Percentiles rank a stretch among this genome's conserved stretches.
These are phyloP conservation scores for Aspergillus avenaceus DNA, from an alignment of 495 filamentous ascomycete genomes.

Conservation along the genomic window DNA sequence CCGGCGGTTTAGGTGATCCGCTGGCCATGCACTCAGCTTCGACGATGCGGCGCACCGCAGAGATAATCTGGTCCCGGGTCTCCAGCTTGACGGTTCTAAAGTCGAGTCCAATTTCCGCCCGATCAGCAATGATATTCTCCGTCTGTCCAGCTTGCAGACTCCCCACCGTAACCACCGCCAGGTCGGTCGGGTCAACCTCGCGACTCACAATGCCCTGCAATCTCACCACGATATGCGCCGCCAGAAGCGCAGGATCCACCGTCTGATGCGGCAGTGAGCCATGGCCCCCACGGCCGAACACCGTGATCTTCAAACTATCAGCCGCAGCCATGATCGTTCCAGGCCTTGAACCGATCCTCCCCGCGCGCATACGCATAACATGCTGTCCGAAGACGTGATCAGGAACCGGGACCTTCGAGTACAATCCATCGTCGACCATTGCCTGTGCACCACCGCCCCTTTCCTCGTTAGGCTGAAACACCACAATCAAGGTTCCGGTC, in stretches of 20 bases:
- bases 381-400: conserved; percentile 51
- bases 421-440: conserved; percentile 53
- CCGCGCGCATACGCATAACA: conserved; percentile 45
- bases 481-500: conserved; percentile 48
- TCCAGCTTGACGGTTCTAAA: conserved; percentile 39
- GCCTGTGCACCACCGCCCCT: conserved; percentile 47
- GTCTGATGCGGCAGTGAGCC: conserved; percentile 47
- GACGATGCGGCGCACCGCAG: conserved; percentile 44
- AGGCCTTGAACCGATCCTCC: conserved; percentile 32
- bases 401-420: conserved; percentile 42
- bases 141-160: conserved; percentile 47
- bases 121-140: conserved; percentile 50
- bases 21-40: conserved; percentile 46
- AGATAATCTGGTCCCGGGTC: conserved; percentile 34
- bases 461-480: conserved; percentile 55
- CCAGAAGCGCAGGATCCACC: conserved; percentile 49
- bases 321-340: conserved; percentile 44
- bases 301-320: conserved; percentile 48
- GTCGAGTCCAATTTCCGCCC: conserved; percentile 44
- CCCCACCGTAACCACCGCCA: conserved; percentile 49
- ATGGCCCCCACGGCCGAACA: conserved; percentile 51
- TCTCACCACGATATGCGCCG: conserved; percentile 42
- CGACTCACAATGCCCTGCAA: conserved; percentile 49
- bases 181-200: conserved; percentile 44
- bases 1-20: conserved; percentile 40